Percentiles rank a stretch among this genome's conserved stretches.
Conservation (phyloP, 2,329 filamentous ascomycete genomes). For the Aphanocladium album region DNA sequence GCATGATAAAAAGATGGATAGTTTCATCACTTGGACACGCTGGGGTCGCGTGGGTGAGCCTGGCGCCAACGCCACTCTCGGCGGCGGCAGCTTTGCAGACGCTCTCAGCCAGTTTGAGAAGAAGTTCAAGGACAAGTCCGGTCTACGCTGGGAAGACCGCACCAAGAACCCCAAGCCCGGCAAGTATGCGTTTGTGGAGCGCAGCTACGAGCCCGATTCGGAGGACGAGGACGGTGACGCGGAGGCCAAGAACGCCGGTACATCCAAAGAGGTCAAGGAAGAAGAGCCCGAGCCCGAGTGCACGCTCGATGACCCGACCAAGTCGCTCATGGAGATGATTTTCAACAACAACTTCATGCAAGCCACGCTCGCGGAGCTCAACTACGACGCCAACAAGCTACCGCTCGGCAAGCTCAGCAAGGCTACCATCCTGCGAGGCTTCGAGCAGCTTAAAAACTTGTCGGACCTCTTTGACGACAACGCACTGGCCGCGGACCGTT, state of each 20-base stretch:
- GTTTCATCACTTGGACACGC: conserved; percentile 64
- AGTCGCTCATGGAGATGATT: conserved; percentile 71
- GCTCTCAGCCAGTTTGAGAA: conserved; percentile 51
- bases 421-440: conserved; percentile 68
- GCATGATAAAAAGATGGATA: conserved; percentile 28
- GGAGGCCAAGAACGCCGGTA: conserved; percentile 20
- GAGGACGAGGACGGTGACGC: conserved; percentile 47
- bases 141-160: conserved; percentile 50
- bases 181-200: conserved; percentile 78
- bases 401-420: conserved; percentile 83
- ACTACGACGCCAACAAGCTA: conserved; percentile 71
- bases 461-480: conserved; percentile 58
- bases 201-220: conserved; percentile 66
- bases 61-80: conserved; percentile 44
- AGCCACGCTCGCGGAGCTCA: conserved; percentile 59
- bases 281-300: conserved; percentile 41
- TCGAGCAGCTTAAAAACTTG: conserved; percentile 70
- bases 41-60: conserved; percentile 72
- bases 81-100: conserved; percentile 34
- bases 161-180: conserved; percentile 52
- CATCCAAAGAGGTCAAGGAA: conserved; percentile 30
- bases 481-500: conserved; percentile 38
- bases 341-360: conserved; percentile 74
- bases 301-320: conserved; percentile 54
- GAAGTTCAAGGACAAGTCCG: conserved; percentile 60